Percentiles rank a stretch among this genome's conserved stretches.
Evolutionary conservation across 495 filamentous ascomycete genomes (phyloP).

Genomic region (Penicillium parvum): DNA sequence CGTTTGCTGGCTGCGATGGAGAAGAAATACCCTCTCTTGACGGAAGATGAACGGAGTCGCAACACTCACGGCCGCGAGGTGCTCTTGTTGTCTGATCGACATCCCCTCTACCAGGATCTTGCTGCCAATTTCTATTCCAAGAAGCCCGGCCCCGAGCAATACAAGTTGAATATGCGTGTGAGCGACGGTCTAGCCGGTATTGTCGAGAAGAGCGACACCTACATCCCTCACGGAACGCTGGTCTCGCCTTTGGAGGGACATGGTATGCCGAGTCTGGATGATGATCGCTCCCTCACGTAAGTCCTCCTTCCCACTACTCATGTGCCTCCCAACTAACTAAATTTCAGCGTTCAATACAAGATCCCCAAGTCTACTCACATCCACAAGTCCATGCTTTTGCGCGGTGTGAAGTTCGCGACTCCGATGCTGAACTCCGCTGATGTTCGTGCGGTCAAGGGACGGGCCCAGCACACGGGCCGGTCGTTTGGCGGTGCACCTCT

Average conservation of each 20-base stretch:
- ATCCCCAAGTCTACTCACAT: slow-evolving; percentile 65
- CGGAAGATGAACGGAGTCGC: slow-evolving; percentile 68
- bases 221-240: slow-evolving; percentile 69
- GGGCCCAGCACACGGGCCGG: slow-evolving; percentile 55
- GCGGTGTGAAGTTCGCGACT: slow-evolving; percentile 67
- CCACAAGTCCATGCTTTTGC: slow-evolving; percentile 93
- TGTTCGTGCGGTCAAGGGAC: slow-evolving; percentile 60
- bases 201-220: slow-evolving; percentile 73
- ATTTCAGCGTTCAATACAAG: slow-evolving; percentile 69
- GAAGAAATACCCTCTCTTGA: slow-evolving; percentile 74
- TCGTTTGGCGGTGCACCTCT: slow-evolving; percentile 61
- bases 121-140: slow-evolving; percentile 85
- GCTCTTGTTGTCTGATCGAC: slow-evolving; percentile 75
- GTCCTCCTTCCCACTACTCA: slow-evolving; percentile 17
- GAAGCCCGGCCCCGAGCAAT: slow-evolving; percentile 60
- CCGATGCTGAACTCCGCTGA: slow-evolving; percentile 70
- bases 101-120: slow-evolving; percentile 78
- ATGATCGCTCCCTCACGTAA: slow-evolving; percentile 79
- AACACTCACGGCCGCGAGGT: slow-evolving; percentile 80
- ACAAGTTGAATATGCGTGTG: slow-evolving; percentile 65
- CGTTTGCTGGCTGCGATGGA: slow-evolving; percentile 79
- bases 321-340: slow-evolving; percentile 28
- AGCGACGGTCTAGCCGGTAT: slow-evolving; percentile 77
- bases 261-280: slow-evolving; percentile 70
- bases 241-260: slow-evolving; percentile 59